Evolutionary conservation across 148 eudicot genomes (phyloP).

Genomic region (Camellia lanceoleosa): DNA sequence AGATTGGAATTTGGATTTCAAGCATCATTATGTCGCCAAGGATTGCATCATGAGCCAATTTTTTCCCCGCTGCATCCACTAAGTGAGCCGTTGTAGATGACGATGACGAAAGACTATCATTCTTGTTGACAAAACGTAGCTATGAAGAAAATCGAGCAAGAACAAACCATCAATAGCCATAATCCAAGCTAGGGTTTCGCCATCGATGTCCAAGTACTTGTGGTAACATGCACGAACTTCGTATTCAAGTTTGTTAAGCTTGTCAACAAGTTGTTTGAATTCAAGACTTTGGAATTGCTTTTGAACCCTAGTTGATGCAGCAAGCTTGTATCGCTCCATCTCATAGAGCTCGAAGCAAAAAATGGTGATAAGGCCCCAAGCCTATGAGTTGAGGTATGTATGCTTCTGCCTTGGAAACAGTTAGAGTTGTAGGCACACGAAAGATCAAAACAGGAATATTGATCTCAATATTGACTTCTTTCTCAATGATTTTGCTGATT

Average conservation of each 20-base stretch:
- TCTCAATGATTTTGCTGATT: neutral
- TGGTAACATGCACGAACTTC: conserved; percentile 28
- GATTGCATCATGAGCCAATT: neutral
- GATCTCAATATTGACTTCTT: conserved; percentile 7
- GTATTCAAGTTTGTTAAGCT: conserved; percentile 1
- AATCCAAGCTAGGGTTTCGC: conserved; percentile 34
- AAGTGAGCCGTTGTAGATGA: neutral
- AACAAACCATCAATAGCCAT: conserved; percentile 36
- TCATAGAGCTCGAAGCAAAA: conserved; percentile 14
- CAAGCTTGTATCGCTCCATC: conserved; percentile 28
- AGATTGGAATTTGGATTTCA: neutral
- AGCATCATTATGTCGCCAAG: neutral
- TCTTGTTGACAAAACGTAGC: neutral
- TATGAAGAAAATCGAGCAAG: neutral
- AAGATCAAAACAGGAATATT: conserved; percentile 18
- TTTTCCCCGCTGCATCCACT: neutral
- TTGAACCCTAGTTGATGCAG: conserved; percentile 11
- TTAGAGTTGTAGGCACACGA: conserved; percentile 22
- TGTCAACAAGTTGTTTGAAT: neutral
- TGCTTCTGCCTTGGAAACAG: conserved; percentile 16
- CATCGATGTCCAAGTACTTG: neutral
- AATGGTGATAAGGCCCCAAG: conserved; percentile 26
- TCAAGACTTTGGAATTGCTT: neutral
- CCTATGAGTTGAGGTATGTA: conserved; percentile 23
- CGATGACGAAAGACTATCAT: neutral